A percentile compares a stretch with the other conserved stretches of the same genome.
phyloP scores from a whole-genome alignment of 1,284 basidiomycete species.

The Mycosarcoma mackinlayi region DNA sequence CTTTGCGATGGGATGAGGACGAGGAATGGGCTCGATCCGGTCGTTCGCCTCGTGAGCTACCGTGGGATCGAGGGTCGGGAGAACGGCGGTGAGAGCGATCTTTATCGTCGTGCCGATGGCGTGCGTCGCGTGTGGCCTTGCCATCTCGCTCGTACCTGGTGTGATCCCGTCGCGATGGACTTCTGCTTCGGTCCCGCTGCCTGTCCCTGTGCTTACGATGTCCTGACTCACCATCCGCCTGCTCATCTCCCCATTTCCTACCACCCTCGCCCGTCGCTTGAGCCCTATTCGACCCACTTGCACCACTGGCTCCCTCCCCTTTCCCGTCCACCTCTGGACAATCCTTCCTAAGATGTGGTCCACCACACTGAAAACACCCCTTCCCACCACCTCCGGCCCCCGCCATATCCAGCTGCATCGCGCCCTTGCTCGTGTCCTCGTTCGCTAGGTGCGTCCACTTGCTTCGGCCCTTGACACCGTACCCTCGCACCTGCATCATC shows the following conservation, averaged over 20 bases:
- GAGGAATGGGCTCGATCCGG: background rate
- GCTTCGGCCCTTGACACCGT: constrained; percentile 88
- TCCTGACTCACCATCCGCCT: background rate
- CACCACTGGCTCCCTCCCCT: constrained; percentile 18
- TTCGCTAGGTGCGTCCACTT: constrained; percentile 85
- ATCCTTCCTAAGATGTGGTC: constrained; percentile 64
- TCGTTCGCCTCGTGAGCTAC: constrained; percentile 11
- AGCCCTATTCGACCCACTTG: constrained; percentile 19
- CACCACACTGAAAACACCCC: constrained; percentile 84
- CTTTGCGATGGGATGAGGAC: constrained; percentile 11
- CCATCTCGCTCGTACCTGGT: constrained; percentile 2
- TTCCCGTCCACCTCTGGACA: constrained; percentile 54
- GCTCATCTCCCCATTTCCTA: constrained; percentile 1
- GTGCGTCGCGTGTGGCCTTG: background rate
- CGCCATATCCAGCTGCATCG: constrained; percentile 51
- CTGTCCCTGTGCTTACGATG: background rate
- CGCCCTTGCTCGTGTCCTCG: constrained; percentile 80
- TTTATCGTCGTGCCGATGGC: constrained; percentile 11
- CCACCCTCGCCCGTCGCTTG: background rate
- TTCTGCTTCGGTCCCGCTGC: constrained; percentile 16
- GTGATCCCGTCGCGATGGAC: constrained; percentile 13
- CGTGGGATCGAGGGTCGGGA: background rate
- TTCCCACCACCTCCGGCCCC: constrained; percentile 73
- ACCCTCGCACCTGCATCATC: constrained; percentile 97
- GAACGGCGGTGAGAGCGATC: background rate